phyloP scores from a whole-genome alignment of 352 stramenopile genomes.

The Phytophthora kernoviae region DNA sequence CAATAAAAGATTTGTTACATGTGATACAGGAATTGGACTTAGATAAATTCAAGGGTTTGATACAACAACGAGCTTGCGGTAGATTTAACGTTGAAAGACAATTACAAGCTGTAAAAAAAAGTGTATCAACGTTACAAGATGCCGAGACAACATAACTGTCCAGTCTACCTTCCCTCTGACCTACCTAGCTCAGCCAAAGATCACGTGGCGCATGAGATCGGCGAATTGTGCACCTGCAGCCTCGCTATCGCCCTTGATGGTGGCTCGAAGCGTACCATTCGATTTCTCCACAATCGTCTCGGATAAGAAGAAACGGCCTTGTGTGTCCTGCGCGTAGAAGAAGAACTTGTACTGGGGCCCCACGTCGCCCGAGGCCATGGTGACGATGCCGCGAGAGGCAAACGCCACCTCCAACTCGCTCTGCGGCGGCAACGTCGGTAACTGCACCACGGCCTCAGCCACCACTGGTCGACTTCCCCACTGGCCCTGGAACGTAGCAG shows the following conservation, averaged over 20 bases:
- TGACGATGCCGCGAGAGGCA: slow-evolving; percentile 58
- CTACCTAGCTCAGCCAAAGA: slow-evolving; percentile 57
- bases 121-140: slow-evolving; percentile 13
- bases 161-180: slow-evolving; percentile 7
- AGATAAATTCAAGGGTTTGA: no score
- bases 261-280: slow-evolving; percentile 58
- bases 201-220: slow-evolving; percentile 64
- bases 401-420: slow-evolving; percentile 74
- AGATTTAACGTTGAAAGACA: no score
- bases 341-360: slow-evolving; percentile 87
- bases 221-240: slow-evolving; percentile 60
- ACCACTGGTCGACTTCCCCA: slow-evolving; percentile 77
- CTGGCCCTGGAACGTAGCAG: slow-evolving; percentile 69
- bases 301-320: slow-evolving; percentile 65
- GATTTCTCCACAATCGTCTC: slow-evolving; percentile 82
- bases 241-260: slow-evolving; percentile 79
- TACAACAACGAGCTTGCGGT: no score
- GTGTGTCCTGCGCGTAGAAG: slow-evolving; percentile 79
- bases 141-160: background rate
- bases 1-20: no score
- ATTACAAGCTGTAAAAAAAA: no score
- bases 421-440: slow-evolving; percentile 62
- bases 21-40: no score
- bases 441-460: slow-evolving; percentile 59
- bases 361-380: slow-evolving; percentile 83